Conservation (phyloP, 192 early-diverging fungal species). For the Linnemannia zychae region DNA sequence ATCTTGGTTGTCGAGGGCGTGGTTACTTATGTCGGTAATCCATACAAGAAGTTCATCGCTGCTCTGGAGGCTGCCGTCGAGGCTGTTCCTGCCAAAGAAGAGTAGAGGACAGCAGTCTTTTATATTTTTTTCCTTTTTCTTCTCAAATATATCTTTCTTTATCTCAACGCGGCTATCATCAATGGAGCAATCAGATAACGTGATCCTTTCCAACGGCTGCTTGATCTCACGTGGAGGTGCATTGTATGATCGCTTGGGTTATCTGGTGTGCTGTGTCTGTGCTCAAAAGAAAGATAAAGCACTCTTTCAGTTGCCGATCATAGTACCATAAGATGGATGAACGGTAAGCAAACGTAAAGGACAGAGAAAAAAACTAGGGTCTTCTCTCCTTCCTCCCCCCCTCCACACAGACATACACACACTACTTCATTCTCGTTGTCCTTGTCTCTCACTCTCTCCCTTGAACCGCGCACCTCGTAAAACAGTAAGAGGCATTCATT, state of each 20-base stretch:
- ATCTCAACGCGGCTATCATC: too few relatives aligned
- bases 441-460: neutral
- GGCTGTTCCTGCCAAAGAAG: constrained; percentile 17
- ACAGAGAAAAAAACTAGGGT: neutral
- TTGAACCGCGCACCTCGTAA: neutral
- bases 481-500: constrained; percentile 2
- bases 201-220: neutral
- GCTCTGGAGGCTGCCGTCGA: constrained; percentile 18
- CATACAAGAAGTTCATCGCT: constrained; percentile 2
- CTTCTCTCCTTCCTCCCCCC: neutral
- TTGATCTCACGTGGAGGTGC: neutral
- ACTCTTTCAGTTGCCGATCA: neutral
- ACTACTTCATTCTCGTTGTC: too few relatives aligned
- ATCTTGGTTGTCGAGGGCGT: constrained; percentile 29
- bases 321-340: neutral
- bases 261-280: neutral
- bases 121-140: neutral
- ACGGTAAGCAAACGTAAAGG: neutral
- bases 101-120: neutral
- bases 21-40: constrained; percentile 29
- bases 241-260: neutral
- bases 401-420: too few relatives aligned
- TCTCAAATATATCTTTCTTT: neutral
- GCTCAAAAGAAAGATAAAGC: neutral
- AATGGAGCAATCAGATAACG: too few relatives aligned